Evolutionary conservation across 768 basidiomycete species (phyloP).

Genomic region (Russula dissimulans): DNA sequence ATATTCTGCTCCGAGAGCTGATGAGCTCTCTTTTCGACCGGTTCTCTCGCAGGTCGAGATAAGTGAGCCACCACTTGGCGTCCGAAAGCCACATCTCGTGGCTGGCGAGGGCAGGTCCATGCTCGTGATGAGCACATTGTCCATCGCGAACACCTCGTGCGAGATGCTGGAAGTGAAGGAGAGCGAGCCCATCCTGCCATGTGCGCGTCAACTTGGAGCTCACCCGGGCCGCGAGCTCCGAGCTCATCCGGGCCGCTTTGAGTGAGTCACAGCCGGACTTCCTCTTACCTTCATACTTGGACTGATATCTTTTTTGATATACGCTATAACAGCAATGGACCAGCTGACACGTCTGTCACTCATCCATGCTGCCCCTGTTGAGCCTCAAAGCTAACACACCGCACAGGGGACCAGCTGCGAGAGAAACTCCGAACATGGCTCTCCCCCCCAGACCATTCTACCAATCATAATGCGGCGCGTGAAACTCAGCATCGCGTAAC

Average conservation of each 20-base stretch:
- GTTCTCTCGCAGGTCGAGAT: constrained; percentile 62
- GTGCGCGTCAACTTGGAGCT: too few species aligned
- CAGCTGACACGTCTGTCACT: not conserved
- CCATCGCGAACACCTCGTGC: constrained; percentile 55
- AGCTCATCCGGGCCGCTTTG: too few species aligned
- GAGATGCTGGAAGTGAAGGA: constrained; percentile 69
- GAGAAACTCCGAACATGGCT: not conserved
- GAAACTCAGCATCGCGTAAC: not conserved
- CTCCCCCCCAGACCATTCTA: not conserved
- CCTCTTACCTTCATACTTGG: too few species aligned
- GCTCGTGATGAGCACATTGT: constrained; percentile 53
- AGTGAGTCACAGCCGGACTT: too few species aligned
- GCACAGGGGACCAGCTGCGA: not conserved
- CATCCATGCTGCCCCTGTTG: too few species aligned
- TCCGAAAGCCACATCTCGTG: constrained; percentile 85
- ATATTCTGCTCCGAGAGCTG: constrained; percentile 64
- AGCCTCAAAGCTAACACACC: not conserved
- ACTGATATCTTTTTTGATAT: not conserved
- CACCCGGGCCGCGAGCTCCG: too few species aligned
- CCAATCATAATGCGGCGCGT: not conserved
- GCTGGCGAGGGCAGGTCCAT: constrained; percentile 61
- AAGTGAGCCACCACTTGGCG: constrained; percentile 57
- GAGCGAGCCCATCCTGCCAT: too few species aligned
- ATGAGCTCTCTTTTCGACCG: constrained; percentile 50
- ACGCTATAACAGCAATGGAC: not conserved